These are phyloP conservation scores for Sporothrix inflata DNA, from an alignment of 2,329 filamentous ascomycete species.

Conservation along the genomic window DNA sequence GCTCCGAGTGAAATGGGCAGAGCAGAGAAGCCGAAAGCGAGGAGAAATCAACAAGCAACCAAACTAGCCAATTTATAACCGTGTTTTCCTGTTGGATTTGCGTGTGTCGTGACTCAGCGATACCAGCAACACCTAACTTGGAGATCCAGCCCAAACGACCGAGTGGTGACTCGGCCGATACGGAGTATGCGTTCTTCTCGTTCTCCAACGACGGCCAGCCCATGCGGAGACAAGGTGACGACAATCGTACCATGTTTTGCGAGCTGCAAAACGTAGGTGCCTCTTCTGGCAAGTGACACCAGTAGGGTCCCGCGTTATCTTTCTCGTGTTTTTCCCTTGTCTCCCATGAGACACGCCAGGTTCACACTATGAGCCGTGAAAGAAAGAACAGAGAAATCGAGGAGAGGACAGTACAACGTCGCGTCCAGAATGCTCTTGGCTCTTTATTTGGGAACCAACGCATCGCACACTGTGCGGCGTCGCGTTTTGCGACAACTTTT, in stretches of 20 bases:
- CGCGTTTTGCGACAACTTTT: slow-evolving; percentile 26
- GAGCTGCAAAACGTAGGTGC: not conserved
- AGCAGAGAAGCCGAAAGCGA: not conserved
- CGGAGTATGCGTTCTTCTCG: not conserved
- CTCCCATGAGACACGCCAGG: not conserved
- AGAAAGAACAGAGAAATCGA: not conserved
- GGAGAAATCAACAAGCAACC: not conserved
- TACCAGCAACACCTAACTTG: not conserved
- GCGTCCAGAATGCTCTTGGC: not conserved
- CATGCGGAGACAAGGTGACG: not conserved
- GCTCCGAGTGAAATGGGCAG: not conserved
- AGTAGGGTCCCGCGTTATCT: not conserved
- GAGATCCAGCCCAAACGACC: not conserved
- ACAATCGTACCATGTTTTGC: not conserved
- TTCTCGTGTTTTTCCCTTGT: not conserved
- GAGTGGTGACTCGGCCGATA: not conserved
- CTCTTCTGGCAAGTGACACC: slow-evolving; percentile 2
- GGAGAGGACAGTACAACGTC: not conserved
- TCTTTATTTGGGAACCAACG: not conserved
- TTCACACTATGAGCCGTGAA: not conserved
- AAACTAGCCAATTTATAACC: not conserved
- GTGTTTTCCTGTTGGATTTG: not conserved
- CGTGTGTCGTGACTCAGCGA: not conserved
- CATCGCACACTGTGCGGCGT: slow-evolving; percentile 25
- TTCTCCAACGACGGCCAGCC: too few relatives aligned